These are phyloP conservation scores for Leonotis leonurus DNA, from an alignment of 257 asterid genomes.

Conservation along the genomic window DNA sequence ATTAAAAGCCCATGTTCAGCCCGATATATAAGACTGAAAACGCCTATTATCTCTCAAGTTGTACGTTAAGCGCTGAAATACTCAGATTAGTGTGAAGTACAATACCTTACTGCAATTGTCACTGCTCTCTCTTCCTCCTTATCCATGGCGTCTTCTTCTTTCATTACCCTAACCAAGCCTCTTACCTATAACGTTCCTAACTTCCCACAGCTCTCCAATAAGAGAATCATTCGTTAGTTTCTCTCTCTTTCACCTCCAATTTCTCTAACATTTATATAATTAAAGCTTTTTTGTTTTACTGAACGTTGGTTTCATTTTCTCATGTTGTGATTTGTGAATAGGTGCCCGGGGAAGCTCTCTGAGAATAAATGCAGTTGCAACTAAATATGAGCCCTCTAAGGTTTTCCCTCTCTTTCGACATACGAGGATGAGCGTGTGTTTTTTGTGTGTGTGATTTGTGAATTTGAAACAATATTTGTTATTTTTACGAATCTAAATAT, in stretches of 20 bases:
- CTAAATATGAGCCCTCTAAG: constrained; percentile 72
- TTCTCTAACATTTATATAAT: background rate
- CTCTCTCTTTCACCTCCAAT: background rate
- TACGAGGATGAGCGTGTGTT: background rate
- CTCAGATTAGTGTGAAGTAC: constrained; percentile 1
- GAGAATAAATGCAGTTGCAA: constrained; percentile 61
- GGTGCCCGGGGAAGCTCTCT: constrained; percentile 40
- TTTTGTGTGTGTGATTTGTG: too few species aligned
- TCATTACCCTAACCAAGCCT: too few species aligned
- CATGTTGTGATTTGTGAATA: constrained; percentile 15
- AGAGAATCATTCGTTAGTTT: background rate
- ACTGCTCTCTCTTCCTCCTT: too few species aligned
- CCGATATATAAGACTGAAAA: too few species aligned
- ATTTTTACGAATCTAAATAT: background rate
- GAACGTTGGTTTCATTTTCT: background rate
- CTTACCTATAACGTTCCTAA: constrained; percentile 3
- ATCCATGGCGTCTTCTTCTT: too few species aligned
- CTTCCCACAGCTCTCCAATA: constrained; percentile 5
- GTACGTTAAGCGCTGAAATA: too few species aligned
- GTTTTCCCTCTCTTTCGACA: constrained; percentile 20
- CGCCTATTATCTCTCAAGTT: too few species aligned
- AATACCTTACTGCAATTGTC: constrained; percentile 7
- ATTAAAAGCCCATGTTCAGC: too few species aligned
- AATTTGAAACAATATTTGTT: background rate
- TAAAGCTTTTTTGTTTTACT: background rate